These are phyloP conservation scores for Backusella mclennaniae DNA, from an alignment of 192 early-diverging fungal genomes.

Conservation along the genomic window DNA sequence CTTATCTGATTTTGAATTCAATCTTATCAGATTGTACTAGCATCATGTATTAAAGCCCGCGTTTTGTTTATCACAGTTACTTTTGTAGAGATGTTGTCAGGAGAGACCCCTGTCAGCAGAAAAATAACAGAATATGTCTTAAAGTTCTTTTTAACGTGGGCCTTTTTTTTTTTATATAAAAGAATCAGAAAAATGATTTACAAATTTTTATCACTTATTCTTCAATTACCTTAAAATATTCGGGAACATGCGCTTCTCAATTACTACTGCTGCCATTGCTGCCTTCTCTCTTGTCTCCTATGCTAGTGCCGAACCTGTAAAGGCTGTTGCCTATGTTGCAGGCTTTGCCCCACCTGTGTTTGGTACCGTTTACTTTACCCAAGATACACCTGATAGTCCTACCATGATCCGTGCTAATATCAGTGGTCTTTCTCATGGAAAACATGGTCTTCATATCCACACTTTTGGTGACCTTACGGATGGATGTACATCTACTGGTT, in stretches of 20 bases:
- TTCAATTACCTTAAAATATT: background rate
- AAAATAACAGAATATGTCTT: background rate
- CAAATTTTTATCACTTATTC: background rate
- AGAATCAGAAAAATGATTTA: background rate
- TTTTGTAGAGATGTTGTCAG: background rate
- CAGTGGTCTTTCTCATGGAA: constrained; percentile 60
- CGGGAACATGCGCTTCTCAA: background rate
- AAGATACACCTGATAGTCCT: constrained; percentile 58
- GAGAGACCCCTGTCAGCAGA: background rate
- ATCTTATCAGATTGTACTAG: constrained; percentile 3
- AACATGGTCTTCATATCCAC: constrained; percentile 89
- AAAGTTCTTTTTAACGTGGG: background rate
- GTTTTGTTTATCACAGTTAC: background rate
- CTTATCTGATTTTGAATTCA: background rate
- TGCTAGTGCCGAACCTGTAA: constrained; percentile 12
- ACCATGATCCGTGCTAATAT: constrained; percentile 56
- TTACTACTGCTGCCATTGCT: background rate
- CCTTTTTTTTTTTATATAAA: background rate
- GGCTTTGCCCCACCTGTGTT: constrained; percentile 52
- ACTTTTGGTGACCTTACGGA: constrained; percentile 60
- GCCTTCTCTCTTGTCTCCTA: background rate
- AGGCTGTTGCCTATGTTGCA: constrained; percentile 79
- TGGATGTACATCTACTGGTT: constrained; percentile 79
- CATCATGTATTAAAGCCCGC: background rate
- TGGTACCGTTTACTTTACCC: constrained; percentile 69